Evolutionary conservation across 139 green algal species (phyloP).

Genomic region (Auxenochlorella pyrenoidosa): DNA sequence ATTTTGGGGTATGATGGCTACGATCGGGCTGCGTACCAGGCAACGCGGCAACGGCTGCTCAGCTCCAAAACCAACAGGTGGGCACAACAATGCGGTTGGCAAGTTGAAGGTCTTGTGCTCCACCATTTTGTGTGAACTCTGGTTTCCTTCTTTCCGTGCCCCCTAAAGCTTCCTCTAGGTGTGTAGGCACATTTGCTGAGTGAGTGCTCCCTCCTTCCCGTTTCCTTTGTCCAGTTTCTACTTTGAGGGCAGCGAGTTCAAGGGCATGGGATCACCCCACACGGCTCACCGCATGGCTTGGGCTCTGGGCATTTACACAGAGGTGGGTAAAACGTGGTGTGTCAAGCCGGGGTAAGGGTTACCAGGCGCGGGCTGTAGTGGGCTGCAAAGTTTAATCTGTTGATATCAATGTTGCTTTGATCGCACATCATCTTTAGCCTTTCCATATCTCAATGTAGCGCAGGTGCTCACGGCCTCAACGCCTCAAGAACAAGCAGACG

Average conservation of each 20-base stretch:
- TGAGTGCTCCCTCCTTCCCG: neutral
- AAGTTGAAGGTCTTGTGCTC: too few species aligned
- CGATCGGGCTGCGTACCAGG: slow-evolving; percentile 45
- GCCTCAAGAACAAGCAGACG: slow-evolving; percentile 3
- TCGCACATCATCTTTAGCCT: too few species aligned
- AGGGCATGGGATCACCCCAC: slow-evolving; percentile 64
- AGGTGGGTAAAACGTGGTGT: neutral
- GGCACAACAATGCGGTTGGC: too few species aligned
- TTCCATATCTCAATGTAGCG: neutral
- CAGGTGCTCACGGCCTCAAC: neutral
- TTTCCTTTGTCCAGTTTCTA: slow-evolving; percentile 23
- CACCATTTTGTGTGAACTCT: too few species aligned
- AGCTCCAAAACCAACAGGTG: slow-evolving; percentile 42
- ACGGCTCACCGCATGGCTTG: slow-evolving; percentile 57
- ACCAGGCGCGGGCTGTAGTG: too few species aligned
- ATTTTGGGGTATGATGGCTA: slow-evolving; percentile 63
- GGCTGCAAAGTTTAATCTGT: too few species aligned
- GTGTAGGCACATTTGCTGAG: neutral
- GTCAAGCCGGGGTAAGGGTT: too few species aligned
- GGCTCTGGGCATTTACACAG: slow-evolving; percentile 53
- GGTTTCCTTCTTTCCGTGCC: too few species aligned
- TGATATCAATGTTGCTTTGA: too few species aligned
- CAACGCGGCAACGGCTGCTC: slow-evolving; percentile 52
- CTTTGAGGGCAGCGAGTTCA: slow-evolving; percentile 53
- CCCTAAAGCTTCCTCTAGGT: too few species aligned